These are phyloP conservation scores for Staphylotrichum longicolle DNA, from an alignment of 495 filamentous ascomycete species.

Conservation along the genomic window DNA sequence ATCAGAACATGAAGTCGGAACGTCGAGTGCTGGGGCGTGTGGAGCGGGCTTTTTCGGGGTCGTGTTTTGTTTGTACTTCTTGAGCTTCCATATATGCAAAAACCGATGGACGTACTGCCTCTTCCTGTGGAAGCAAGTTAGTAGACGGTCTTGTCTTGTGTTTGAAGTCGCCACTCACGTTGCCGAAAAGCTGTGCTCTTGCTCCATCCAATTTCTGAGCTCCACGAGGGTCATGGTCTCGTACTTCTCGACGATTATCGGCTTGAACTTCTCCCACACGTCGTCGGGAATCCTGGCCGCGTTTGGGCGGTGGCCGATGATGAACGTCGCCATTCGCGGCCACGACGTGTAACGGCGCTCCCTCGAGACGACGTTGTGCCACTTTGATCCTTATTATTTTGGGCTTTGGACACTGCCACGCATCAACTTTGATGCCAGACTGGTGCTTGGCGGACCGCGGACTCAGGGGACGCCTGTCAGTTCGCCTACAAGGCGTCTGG, in stretches of 20 bases:
- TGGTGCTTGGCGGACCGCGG: no score
- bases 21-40: neutral
- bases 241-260: slow-evolving; percentile 21
- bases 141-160: neutral
- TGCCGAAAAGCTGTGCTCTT: slow-evolving; percentile 28
- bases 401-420: no score
- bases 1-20: neutral
- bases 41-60: neutral
- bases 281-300: slow-evolving; percentile 16
- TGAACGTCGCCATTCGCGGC: neutral
- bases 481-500: no score
- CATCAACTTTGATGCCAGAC: no score
- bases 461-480: neutral
- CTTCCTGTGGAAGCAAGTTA: slow-evolving; percentile 16
- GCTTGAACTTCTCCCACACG: slow-evolving; percentile 13
- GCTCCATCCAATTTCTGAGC: slow-evolving; percentile 26
- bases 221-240: slow-evolving; percentile 15
- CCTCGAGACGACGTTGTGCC: no score
- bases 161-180: slow-evolving; percentile 23
- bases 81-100: slow-evolving; percentile 18
- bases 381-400: no score
- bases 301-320: neutral
- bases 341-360: no score
- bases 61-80: slow-evolving; percentile 23
- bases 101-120: slow-evolving; percentile 26